Evolutionary conservation across 2,329 filamentous ascomycete species (phyloP), one percentile per base, ranked within the genome.

Genomic region (Didymellaceae sp.): DNA sequence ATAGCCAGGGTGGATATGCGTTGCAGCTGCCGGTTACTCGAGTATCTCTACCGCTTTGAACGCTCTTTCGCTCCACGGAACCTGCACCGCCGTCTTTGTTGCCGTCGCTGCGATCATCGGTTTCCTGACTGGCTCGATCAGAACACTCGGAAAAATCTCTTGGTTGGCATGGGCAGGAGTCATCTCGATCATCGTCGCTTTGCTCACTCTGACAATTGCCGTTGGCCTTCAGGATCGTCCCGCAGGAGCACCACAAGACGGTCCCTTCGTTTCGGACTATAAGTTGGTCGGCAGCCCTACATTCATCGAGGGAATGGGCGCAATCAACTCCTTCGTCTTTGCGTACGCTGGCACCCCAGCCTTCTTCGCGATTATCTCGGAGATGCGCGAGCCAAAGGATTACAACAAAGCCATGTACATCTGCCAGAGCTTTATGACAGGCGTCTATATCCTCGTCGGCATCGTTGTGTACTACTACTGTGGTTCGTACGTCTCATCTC

Each of bases 311-410:
- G 84, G 86, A 58, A 80, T 79, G 0, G 80, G 82, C 3, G 55
- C 18, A 0, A 76, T 77, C 2, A 84, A 81, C 5, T 84, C 86
- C 55, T 84, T 86, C 66, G 78, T 82, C 42, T 82, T 81, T 3
- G 79, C 77, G 6, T 44, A 44, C 6, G 80, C 82, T 1, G 82
- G 80, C n/a, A 85, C 83, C 1, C 80, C 78, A 0, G 81, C 82
- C 1, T 87, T 86, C 59, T 71, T 87, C 2, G 82, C 83, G 3
- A 81, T 87, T 45, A 86, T 87, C 21, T 82, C 80, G 0, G 85
- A 87, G 72, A 87, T 87, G 83, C 75, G 74, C 31, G 52, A 77
- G 21, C 84, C 84, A 0, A 74, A 74, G 11, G 80, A 85, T 59
- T 87, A 83, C 68, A 79, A 77, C 56, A 86, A 85, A 64, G 79